Evolutionary conservation across 768 basidiomycete genomes (phyloP), one percentile per base, ranked within the genome.

Genomic region (Sarcodon sp.): DNA sequence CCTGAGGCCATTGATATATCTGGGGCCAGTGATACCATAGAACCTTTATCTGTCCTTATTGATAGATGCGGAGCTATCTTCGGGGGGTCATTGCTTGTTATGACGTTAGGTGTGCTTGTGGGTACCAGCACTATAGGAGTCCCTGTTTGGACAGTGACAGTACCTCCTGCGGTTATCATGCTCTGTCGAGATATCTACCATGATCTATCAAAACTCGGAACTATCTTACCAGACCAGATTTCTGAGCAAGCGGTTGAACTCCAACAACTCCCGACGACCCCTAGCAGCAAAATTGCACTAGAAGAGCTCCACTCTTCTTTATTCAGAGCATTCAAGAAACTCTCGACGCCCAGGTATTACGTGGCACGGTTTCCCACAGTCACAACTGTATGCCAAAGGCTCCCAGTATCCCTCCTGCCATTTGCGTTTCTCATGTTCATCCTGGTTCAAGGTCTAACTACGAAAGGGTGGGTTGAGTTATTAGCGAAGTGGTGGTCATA

Each of bases 401-500:
- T 93, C 0, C 93, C 91, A 0, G 79, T 91, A 50, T 73, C 79
- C 10, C 77, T 96, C 6, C 68, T 96, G 12, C 89, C 89, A 0
- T 98, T 98, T 58, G 87, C 91, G 0, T 91, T 97, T 59, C 82
- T 85, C 0, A 90, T 93, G 64, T 97, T 98, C 66, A 89, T 97
- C 54, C 77, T 98, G 49, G 88, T 94, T 50, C 85, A 93, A 59
- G 86, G 74, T 0, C 73, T 98, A 6, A 71, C 79, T 10, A 72
- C 79, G 51, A 79, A 83, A 50, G 90, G 90, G 27, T 98, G 93
- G 91, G 88, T 94, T 7, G 70, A 77, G 10, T 71, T 92, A 18
- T 94, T 93, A 58, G 83, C 79, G 0, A 54, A 55, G 3, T 88
- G 87, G 86, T 75, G 73, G 73, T 56, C 50, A 3, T 60, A 66